Conservation (phyloP, 1,284 basidiomycete genomes). For the Caloboletus inedulis region DNA sequence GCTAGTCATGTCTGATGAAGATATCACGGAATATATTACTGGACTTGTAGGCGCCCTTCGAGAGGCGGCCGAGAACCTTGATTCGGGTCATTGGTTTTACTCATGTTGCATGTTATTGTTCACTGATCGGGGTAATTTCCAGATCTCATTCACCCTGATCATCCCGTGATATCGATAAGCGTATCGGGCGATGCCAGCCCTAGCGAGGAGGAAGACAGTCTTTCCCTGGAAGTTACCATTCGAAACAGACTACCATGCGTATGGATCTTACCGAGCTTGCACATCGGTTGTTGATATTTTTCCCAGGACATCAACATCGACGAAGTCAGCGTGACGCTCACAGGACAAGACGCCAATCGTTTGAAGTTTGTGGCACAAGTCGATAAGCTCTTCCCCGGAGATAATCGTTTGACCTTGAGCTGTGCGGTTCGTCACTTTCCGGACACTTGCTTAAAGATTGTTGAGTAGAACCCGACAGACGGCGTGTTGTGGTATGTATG, state of each 20-base stretch:
- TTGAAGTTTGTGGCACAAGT: conserved; percentile 45
- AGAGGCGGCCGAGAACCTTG: conserved; percentile 47
- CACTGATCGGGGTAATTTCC: conserved; percentile 15
- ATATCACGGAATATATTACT: conserved; percentile 51
- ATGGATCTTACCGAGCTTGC: conserved; percentile 14
- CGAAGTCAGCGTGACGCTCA: conserved; percentile 48
- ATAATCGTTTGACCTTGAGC: conserved; percentile 53
- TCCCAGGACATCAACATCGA: conserved; percentile 48
- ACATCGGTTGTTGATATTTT: conserved; percentile 11
- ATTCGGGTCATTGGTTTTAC: conserved; percentile 46
- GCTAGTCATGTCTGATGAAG: conserved; percentile 49
- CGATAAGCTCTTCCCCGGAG: conserved; percentile 49
- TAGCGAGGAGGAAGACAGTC: conserved; percentile 62
- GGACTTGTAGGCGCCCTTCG: conserved; percentile 51
- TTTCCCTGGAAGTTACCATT: conserved; percentile 54
- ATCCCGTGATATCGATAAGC: conserved; percentile 59
- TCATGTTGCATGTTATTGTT: not conserved
- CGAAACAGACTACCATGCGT: conserved; percentile 73
- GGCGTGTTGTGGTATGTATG: conserved; percentile 58
- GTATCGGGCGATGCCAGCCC: conserved; percentile 45
- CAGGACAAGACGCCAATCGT: conserved; percentile 56
- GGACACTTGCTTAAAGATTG: not conserved
- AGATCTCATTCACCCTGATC: conserved; percentile 68
- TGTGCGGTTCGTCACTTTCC: conserved; percentile 57
- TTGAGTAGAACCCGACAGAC: conserved; percentile 43